A percentile compares a stretch with the other conserved stretches of the same genome.
phyloP scores from a whole-genome alignment of 2,329 filamentous ascomycete genomes.

The Epichloe sylvatica region DNA sequence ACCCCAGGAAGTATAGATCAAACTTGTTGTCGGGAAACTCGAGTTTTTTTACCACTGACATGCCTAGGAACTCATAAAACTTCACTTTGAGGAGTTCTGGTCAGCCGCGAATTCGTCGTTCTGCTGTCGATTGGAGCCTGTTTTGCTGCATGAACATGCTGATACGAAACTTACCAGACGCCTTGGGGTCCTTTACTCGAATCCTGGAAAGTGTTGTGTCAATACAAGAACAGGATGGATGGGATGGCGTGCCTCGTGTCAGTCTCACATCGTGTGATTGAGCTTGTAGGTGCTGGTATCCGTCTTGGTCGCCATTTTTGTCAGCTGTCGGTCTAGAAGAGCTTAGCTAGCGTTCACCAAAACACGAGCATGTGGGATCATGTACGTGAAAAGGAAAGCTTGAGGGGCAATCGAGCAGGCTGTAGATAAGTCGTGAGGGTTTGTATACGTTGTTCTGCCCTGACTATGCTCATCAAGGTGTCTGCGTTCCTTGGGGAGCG shows the following conservation, averaged over 20 bases:
- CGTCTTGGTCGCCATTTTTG: slow-evolving; percentile 51
- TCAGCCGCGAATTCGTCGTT: not conserved
- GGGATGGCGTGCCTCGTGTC: not conserved
- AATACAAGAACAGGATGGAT: not conserved
- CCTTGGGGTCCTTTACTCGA: slow-evolving; percentile 86
- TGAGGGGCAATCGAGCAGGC: slow-evolving; percentile 5
- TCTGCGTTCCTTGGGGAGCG: not conserved
- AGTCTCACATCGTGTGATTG: slow-evolving; percentile 69
- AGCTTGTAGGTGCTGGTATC: slow-evolving; percentile 66
- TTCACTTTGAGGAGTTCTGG: slow-evolving; percentile 42
- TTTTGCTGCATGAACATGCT: no score
- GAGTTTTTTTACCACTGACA: slow-evolving; percentile 70
- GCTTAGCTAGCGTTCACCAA: not conserved
- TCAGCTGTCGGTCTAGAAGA: not conserved
- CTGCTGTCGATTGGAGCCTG: not conserved
- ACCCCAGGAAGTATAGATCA: slow-evolving; percentile 89
- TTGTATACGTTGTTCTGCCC: slow-evolving; percentile 14
- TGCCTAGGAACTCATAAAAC: slow-evolving; percentile 87
- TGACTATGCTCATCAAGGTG: slow-evolving; percentile 13
- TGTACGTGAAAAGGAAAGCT: slow-evolving; percentile 2
- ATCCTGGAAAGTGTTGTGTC: slow-evolving; percentile 41
- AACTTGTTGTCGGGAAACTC: slow-evolving; percentile 81
- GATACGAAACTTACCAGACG: slow-evolving; percentile 39
- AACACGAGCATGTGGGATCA: not conserved
- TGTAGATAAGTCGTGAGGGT: slow-evolving; percentile 11